These are phyloP conservation scores for Gaertneriomyces semiglobifer DNA, from an alignment of 192 early-diverging fungal species.

Conservation along the genomic window DNA sequence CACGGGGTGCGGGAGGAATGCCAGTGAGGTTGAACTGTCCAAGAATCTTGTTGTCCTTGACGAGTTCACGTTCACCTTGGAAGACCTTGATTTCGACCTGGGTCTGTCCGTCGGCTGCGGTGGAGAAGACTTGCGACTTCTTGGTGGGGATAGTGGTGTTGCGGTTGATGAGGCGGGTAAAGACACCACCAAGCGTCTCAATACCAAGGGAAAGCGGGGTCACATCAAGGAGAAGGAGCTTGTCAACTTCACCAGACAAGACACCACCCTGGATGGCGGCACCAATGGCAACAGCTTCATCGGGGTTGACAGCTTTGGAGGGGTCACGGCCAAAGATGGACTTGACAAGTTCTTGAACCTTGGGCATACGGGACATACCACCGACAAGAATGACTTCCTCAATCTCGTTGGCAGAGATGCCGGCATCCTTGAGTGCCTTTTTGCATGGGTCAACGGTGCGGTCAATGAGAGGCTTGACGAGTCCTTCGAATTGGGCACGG, in stretches of 20 bases:
- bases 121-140: slow-evolving; percentile 99
- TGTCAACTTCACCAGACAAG: slow-evolving; percentile 91
- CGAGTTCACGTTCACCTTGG: slow-evolving; percentile 98
- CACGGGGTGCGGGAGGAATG: slow-evolving; percentile 94
- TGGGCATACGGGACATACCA: slow-evolving; percentile 97
- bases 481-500: slow-evolving; percentile 82
- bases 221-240: slow-evolving; percentile 93
- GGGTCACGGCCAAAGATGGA: slow-evolving; percentile 85
- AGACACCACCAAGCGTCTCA: slow-evolving; percentile 97
- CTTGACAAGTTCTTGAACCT: slow-evolving; percentile 92
- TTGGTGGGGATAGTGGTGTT: slow-evolving; percentile 99
- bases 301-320: slow-evolving; percentile 94
- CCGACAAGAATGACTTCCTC: slow-evolving; percentile 96
- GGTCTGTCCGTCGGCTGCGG: slow-evolving; percentile 96
- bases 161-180: slow-evolving; percentile 92
- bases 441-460: slow-evolving; percentile 92
- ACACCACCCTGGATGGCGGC: slow-evolving; percentile 99
- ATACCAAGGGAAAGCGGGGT: slow-evolving; percentile 97
- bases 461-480: slow-evolving; percentile 77
- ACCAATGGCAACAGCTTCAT: slow-evolving; percentile 97
- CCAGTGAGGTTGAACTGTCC: slow-evolving; percentile 97
- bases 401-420: slow-evolving; percentile 73
- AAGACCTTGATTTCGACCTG: slow-evolving; percentile 97
- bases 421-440: slow-evolving; percentile 95
- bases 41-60: slow-evolving; percentile 95